Conservation (phyloP, 2,329 filamentous ascomycete species). For the Coniochaeta prunicola region DNA sequence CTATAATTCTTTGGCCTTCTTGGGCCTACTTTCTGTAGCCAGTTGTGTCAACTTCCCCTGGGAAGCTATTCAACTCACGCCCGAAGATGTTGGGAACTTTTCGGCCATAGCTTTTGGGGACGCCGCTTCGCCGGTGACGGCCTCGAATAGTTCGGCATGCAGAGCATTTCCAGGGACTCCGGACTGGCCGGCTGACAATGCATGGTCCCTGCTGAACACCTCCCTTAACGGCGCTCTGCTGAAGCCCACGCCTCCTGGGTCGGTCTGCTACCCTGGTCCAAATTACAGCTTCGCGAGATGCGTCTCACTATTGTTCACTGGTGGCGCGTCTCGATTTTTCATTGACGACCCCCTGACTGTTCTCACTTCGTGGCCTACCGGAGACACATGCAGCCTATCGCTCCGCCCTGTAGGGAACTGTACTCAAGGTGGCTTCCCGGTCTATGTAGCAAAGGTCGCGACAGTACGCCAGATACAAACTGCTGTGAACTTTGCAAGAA, state of each 20-base stretch:
- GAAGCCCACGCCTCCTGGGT: slow-evolving; percentile 19
- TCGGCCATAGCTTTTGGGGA: slow-evolving; percentile 5
- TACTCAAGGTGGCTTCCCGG: slow-evolving; percentile 25
- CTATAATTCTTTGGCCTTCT: neutral
- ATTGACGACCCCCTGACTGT: slow-evolving; percentile 23
- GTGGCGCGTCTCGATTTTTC: slow-evolving; percentile 13
- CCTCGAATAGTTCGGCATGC: slow-evolving; percentile 8
- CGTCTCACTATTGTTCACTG: slow-evolving; percentile 11
- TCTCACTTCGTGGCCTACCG: slow-evolving; percentile 24
- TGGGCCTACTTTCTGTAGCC: neutral
- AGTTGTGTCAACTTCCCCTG: slow-evolving; percentile 6
- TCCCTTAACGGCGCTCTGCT: slow-evolving; percentile 21
- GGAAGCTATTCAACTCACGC: slow-evolving; percentile 1
- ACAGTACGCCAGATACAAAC: slow-evolving; percentile 26
- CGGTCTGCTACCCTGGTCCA: slow-evolving; percentile 21
- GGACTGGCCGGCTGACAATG: slow-evolving; percentile 15
- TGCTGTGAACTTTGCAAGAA: slow-evolving; percentile 22
- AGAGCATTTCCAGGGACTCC: slow-evolving; percentile 17
- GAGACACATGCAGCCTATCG: slow-evolving; percentile 19
- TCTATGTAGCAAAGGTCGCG: slow-evolving; percentile 28
- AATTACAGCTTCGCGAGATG: slow-evolving; percentile 17
- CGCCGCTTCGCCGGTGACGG: neutral
- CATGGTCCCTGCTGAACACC: slow-evolving; percentile 19
- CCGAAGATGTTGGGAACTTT: neutral
- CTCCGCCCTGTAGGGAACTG: slow-evolving; percentile 20